Base-by-base conservation (phyloP, 805 yeast species). In the Kodamaea fukazawae region DNA sequence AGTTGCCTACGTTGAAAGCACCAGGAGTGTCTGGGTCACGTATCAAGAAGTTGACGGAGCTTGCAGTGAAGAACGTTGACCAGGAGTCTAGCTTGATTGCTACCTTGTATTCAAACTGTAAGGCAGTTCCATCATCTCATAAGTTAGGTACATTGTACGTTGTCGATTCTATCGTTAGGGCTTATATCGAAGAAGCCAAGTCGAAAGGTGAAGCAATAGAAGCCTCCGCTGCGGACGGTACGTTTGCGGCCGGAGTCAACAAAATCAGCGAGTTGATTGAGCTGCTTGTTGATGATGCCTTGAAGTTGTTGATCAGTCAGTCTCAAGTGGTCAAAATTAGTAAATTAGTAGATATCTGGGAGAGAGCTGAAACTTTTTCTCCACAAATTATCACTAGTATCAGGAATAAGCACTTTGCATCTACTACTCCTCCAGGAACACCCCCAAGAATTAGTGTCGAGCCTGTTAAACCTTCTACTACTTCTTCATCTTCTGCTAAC, bases 1-100 rank as follows among this genome's bases (percentile, higher is more conserved):
- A 76, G 54, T 58, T 78, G 39, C 68, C 75, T 20, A 70, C 75
- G 4, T 65, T 84, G 52, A 83, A 82, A 63, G 78, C 96, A 11
- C 91, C 91, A 10, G 98, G 99, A 45, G 93, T 91, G 38, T 89
- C 97, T 20, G 98, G 98, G 32, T 81, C 96, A 41, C 88, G 96
- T 68, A 93, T 91, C 63, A 86, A 86, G 61, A 81, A 81, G 55
- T 70, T 90, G 57, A 86, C 91, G 33, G 84, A 86, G 42, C 60
- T 86, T 46, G 95, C 96, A 42, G 71, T 82, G 45, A 76, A 75
- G 49, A 78, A 88, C 60, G 83, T 84, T 41, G 63, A 67, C 56
- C 61, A 65, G 23, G 83, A 78, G 55, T 70, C 83, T 17, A 70
- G 73, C 45, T 61, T 86, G 38, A 73, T 83, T 34, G 73, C 79